These are phyloP conservation scores for Dothideomycetes sp. DNA, from an alignment of 2,329 filamentous ascomycete genomes.

Conservation along the genomic window DNA sequence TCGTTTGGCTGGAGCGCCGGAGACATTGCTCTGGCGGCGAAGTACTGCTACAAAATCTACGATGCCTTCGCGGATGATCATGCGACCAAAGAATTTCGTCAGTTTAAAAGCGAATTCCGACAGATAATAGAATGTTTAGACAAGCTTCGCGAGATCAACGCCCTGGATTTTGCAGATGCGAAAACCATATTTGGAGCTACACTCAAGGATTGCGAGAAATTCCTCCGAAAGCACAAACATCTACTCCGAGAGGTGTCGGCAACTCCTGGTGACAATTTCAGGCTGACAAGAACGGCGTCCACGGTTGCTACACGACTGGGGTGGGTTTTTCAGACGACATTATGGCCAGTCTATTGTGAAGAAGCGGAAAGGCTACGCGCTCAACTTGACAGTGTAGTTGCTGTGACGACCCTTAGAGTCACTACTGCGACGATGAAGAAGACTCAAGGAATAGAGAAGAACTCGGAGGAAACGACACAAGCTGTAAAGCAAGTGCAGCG, in stretches of 20 bases:
- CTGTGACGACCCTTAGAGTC: not conserved
- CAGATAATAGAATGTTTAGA: slow-evolving; percentile 1
- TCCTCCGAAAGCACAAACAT: too few species aligned
- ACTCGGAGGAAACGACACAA: not conserved
- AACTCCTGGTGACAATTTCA: too few species aligned
- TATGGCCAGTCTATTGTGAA: slow-evolving; percentile 3
- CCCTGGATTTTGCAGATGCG: not conserved
- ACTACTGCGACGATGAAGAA: not conserved
- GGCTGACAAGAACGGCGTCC: too few species aligned
- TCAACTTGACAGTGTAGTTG: slow-evolving; percentile 1
- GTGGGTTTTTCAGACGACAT: not conserved
- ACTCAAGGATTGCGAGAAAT: not conserved
- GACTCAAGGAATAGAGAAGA: slow-evolving; percentile 1
- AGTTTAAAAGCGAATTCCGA: slow-evolving; percentile 2
- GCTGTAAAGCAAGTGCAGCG: slow-evolving; percentile 2
- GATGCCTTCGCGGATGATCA: too few species aligned
- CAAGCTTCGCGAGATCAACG: not conserved
- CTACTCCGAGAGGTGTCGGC: too few species aligned
- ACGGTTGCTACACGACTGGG: too few species aligned
- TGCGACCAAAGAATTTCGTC: not conserved
- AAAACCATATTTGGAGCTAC: slow-evolving; percentile 1
- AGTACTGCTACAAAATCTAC: slow-evolving; percentile 3
- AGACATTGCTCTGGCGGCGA: not conserved
- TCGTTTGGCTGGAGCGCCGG: slow-evolving; percentile 6
- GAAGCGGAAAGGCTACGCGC: slow-evolving; percentile 2